These are phyloP conservation scores for Naegleria gruberi DNA, from an alignment of 208 protist species.

Conservation along the genomic window DNA sequence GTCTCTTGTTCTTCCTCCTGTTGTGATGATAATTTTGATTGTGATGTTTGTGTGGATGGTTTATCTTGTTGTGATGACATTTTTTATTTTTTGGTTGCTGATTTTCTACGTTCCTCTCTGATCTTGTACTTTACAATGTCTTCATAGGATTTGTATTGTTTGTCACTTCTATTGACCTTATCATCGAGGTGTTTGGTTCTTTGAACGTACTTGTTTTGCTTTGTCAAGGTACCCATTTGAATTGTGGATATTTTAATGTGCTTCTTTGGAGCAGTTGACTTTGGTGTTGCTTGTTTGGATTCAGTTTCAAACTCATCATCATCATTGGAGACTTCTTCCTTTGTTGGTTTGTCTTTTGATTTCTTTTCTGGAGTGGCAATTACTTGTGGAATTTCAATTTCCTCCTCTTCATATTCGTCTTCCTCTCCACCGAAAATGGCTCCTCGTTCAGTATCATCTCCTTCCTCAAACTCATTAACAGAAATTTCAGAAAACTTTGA, in stretches of 20 bases:
- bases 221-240: background rate
- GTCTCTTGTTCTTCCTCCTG: no score
- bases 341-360: background rate
- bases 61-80: no score
- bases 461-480: no score
- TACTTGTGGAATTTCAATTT: background rate
- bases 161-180: background rate
- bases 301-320: background rate
- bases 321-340: background rate
- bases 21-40: no score
- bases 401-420: background rate
- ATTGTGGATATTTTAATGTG: background rate
- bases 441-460: no score
- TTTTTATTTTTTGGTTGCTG: background rate
- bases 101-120: background rate
- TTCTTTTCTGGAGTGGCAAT: background rate
- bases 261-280: background rate
- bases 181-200: background rate
- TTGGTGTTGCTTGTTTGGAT: background rate
- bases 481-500: no score
- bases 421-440: no score
- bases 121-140: background rate
- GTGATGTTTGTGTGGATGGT: no score
- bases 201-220: slow-evolving; percentile 7
- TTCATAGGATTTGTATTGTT: background rate